Conservation (phyloP, 1,139 yeast genomes). For the Suhomyces choctaworum region DNA sequence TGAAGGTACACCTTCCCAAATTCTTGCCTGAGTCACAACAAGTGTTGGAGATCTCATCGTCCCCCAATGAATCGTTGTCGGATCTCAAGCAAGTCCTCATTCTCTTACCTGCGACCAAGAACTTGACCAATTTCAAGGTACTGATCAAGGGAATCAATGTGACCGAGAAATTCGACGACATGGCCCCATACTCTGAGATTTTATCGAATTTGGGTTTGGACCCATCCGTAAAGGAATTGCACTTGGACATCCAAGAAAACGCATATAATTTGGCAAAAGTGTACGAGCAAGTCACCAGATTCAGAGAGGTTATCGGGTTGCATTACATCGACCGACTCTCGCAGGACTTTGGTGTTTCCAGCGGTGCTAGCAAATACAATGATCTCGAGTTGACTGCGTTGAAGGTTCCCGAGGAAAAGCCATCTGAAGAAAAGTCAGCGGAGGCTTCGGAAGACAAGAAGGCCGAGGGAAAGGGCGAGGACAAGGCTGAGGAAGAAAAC, state of each 20-base stretch:
- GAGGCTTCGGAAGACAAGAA: constrained; percentile 3
- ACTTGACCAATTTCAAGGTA: constrained; percentile 62
- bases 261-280: constrained; percentile 42
- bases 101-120: constrained; percentile 54
- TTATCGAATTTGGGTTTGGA: constrained; percentile 26
- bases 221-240: constrained; percentile 19
- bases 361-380: constrained; percentile 29
- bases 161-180: constrained; percentile 34
- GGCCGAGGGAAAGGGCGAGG: constrained; percentile 5
- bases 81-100: constrained; percentile 62
- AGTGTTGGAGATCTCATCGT: constrained; percentile 35
- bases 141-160: constrained; percentile 37
- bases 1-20: constrained; percentile 36
- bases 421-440: constrained; percentile 1
- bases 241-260: constrained; percentile 30
- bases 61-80: constrained; percentile 48
- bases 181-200: constrained; percentile 33
- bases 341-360: constrained; percentile 22
- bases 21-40: constrained; percentile 23
- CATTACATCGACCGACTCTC: constrained; percentile 40
- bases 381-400: constrained; percentile 31
- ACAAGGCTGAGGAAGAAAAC: constrained; percentile 15
- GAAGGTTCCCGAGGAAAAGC: constrained; percentile 14
- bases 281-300: constrained; percentile 42
- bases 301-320: constrained; percentile 47